Evolutionary conservation across 108 stramenopile species (phyloP), one percentile per base, ranked within the genome.

Genomic region (Craspedostauros australis): DNA sequence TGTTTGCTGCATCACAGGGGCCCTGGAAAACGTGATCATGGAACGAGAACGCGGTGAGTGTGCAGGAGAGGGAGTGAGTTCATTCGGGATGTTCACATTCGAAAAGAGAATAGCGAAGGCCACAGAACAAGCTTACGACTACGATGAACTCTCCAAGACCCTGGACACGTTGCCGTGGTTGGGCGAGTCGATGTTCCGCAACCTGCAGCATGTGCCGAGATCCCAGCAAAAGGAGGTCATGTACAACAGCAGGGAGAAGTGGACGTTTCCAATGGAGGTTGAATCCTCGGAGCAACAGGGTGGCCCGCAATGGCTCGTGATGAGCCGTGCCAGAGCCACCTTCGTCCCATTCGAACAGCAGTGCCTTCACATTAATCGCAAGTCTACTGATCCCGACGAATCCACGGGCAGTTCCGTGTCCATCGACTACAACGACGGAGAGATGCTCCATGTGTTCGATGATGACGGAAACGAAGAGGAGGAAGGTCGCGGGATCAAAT

Each of bases 1-100:
- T n/a, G 64, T 86, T 26, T 83, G 70, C 45, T 86, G 84, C 42
- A 39, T 93, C 25, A 53, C 65, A 9, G 80, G 77, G 28, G 60
- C 82, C 49, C 77, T 73, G 33, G 76, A 86, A 38, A 56, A 64
- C 31, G 61, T 84, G 1, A 69, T 84, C 8, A 2, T 27, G 20
- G 88, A 84, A 27, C 54, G 49, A 36, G 23, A 16, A 19, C 11
- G 53, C 26, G n/a, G 34, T 27, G 26, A 25, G 20, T 15, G 4
- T 22, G 40, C n/a, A 15, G 33, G 33, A 19, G 26, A 57, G 25
- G 24, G 52, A 55, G 27, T 39, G 33, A 62, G 55, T 24, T 12
- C 64, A 14, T 81, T 81, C 40, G 75, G 75, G 12, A 51, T 69
- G 1, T 70, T 59, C 39, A 23, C 54, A 5, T 81, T 81, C 47